Base-by-base conservation (phyloP, 2,329 filamentous ascomycete species). In the Arthrinium phaeospermum region DNA sequence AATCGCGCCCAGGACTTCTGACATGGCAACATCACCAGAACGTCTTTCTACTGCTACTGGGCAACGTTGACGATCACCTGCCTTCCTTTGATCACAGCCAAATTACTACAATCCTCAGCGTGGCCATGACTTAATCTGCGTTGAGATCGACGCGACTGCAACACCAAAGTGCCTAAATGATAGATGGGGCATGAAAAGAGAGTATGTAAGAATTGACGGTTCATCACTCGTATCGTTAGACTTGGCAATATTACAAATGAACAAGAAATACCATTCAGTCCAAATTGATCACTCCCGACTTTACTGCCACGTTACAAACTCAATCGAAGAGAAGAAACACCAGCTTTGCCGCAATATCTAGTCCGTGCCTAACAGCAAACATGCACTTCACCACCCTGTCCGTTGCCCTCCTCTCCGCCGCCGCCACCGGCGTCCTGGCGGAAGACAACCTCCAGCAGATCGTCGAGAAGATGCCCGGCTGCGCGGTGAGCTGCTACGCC, bases 401-500 rank as follows among this genome's bases (percentile, higher is more conserved):
- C 67, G n/a, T 46, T 19, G 19, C 67, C 19, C 22, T 68, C 41
- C 41, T 68, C 67, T 27, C 67, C n/a, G n/a, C 41, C 67, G 44
- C 41, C 24, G 41, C 13, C 41, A 12, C 6, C 41, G 41, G 41
- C 41, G 45, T 45, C 67, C 7, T 68, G 6, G 67, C 67, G 7
- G 67, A n/a, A n/a, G 67, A 68, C 67, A 47, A 45, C 67, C 67
- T 68, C 41, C 12, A 68, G 8, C 41, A 68, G 67, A 68, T 68
- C n/a, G 67, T 68, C 67, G 27, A 47, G 41, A 47, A 47, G 41
- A 68, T 68, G 67, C 67, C 67, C n/a, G 67, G 45, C 44, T 68
- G 67, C 24, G 67, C 67, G 41, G 19, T 68, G 67, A 27, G 67
- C 41, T 68, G 67, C 67, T 68, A 68, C 67, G 45, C n/a, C 44